Evolutionary conservation across 2,329 filamentous ascomycete genomes (phyloP), one percentile per base, ranked within the genome.

Genomic region (Pseudogymnoascus sp.): DNA sequence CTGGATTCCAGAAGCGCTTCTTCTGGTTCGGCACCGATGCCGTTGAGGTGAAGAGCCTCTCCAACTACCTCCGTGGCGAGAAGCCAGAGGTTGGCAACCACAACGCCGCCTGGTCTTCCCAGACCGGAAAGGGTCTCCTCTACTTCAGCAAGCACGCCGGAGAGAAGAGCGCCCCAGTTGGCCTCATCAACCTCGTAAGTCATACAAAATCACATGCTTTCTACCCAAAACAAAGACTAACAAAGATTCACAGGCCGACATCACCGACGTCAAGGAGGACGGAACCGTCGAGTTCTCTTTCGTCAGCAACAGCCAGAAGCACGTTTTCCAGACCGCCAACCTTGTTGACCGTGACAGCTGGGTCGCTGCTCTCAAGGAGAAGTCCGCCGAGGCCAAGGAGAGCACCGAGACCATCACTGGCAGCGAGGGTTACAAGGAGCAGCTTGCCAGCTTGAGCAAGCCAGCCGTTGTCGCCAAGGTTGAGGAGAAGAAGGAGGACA

Each of bases 121-220:
- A 96, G 82, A 97, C 93, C 64, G 93, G 93, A 76, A 96, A 96
- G 82, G 94, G 94, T 73, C 88, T 97, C 19, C 82, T 97, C 42
- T 96, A 95, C 83, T 90, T 91, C 77, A 88, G 89, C 77, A 73
- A 73, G 85, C 87, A 90, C 77, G 81, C 83, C 60, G 83, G 86
- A 72, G 89, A 96, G 78, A 96, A 95, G 85, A 81, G 84, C 67
- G 83, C 84, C 64, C 92, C 93, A 65, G 82, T 86, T 69, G 89
- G 91, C 72, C 87, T 94, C 70, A 88, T 97, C 76, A 90, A 91
- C 77, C 79, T 97, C 75, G 91, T 96, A 84, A 73, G 89, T 75
- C 4, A 1, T 4, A 62, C 1, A 23, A 35, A 16, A 5, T 25
- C 35, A 12, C 12, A 5, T 16, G 7, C 16, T 22, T 35, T 6